A percentile compares a stretch with the other conserved stretches of the same genome.
Evolutionary conservation across 257 asterid genomes (phyloP).

Genomic region (Leonotis leonurus): DNA sequence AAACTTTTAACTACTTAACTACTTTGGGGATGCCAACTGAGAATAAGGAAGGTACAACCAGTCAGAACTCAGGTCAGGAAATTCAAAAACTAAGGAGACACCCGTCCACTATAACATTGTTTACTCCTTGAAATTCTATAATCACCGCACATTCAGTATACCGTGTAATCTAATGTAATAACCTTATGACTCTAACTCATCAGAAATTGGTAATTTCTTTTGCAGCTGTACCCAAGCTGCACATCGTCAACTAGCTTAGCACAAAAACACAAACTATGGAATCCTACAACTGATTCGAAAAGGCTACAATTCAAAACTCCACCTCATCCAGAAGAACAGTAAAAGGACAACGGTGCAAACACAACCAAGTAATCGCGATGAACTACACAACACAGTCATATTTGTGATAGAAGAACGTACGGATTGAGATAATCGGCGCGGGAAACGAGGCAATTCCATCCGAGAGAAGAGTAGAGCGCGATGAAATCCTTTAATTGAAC

Average conservation of each 20-base stretch:
- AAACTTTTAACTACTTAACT: neutral
- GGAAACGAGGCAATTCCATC: constrained; percentile 75
- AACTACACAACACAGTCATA: neutral
- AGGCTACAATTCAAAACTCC: constrained; percentile 3
- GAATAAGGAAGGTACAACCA: neutral
- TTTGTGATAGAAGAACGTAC: constrained; percentile 26
- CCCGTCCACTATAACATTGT: neutral
- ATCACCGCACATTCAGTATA: neutral
- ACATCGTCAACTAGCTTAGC: neutral
- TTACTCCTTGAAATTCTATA: neutral
- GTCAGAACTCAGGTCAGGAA: neutral
- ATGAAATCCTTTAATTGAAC: constrained; percentile 42
- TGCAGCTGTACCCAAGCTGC: neutral
- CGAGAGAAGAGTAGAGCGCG: constrained; percentile 57
- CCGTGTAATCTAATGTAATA: neutral
- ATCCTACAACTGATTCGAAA: constrained; percentile 8
- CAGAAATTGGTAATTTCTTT: neutral
- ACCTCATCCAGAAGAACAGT: neutral
- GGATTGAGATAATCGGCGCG: constrained; percentile 73
- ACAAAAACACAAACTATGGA: neutral
- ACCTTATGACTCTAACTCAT: neutral
- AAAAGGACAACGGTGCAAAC: neutral
- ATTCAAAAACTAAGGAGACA: neutral
- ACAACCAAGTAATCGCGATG: neutral
- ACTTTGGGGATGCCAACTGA: neutral